Conservation (phyloP, 805 yeast species). For the Kuraishia hungarica region DNA sequence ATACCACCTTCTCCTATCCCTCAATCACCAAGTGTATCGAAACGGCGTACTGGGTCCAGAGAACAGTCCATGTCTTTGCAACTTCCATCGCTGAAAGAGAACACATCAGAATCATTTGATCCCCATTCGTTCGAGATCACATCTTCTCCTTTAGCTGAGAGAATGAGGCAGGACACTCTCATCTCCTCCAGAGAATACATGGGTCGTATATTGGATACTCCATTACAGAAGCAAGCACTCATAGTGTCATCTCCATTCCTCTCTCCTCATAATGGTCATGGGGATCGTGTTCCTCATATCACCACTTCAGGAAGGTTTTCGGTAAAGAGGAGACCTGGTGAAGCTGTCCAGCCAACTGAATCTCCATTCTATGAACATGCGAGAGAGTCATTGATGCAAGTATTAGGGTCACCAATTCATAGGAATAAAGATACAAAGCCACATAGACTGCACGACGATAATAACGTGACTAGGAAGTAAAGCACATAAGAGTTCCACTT, state of each 20-base stretch:
- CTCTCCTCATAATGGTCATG: background rate
- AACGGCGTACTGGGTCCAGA: background rate
- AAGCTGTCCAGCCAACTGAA: constrained; percentile 22
- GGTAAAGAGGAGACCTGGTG: constrained; percentile 22
- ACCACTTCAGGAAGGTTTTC: background rate
- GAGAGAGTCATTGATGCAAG: background rate
- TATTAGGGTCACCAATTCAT: background rate
- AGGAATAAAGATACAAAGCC: background rate
- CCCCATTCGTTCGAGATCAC: background rate
- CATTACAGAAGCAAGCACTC: background rate
- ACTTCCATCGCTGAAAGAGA: background rate
- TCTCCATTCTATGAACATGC: constrained; percentile 27
- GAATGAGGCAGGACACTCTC: background rate
- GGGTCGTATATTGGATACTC: background rate
- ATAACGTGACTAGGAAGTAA: too few relatives aligned
- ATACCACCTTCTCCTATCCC: background rate
- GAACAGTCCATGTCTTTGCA: background rate
- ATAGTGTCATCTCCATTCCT: background rate
- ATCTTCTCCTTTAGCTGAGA: background rate
- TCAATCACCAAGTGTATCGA: background rate
- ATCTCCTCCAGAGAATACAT: background rate
- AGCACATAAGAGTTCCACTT: too few relatives aligned
- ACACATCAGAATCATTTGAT: background rate
- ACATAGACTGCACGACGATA: background rate
- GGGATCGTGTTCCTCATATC: background rate